Evolutionary conservation across 495 filamentous ascomycete species (phyloP), one percentile per base, ranked within the genome.

Genomic region (Recurvomyces mirabilis): DNA sequence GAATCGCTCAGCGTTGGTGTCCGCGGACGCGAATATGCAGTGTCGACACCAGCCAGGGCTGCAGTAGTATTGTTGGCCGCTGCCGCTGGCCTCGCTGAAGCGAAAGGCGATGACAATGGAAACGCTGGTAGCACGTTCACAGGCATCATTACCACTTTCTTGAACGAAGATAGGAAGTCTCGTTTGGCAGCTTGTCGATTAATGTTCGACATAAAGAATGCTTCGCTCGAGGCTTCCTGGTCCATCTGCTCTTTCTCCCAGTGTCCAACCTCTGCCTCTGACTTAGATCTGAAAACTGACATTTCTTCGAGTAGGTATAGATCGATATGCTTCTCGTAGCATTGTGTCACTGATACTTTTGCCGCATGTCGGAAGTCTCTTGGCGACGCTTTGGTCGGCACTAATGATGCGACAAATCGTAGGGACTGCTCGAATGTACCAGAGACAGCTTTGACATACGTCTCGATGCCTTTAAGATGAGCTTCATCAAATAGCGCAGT

Each of bases 131-230:
- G 64, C 19, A 88, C 87, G 37, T 85, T 91, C 22, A 96, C 88
- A 18, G 93, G 93, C 78, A 93, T 87, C 84, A 96, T 93, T 51
- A 99, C 85, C 9, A 99, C 91, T 57, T 99, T 96, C 62, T 87
- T 95, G 68, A 99, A 99, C 1, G 87, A 93, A 14, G 77, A 89
- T 52, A 99, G 58, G 56, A 99, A 99, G 60, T 99, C 93, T 33
- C 81, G 78, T 61, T 99, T 99, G 57, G 91, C 93, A 2, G 84
- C 89, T 66, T 94, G 87, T 21, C 93, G 75, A 49, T 87, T 94
- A 57, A 96, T 75, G 56, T 84, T 94, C 7, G 79, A 83, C 87
- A 95, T 94, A 62, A 87, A 85, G 55, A 93, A 89, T 0, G 85
- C 88, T 60, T 96, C 89, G 13, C 82, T 84, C 4, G 82, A 82